These are phyloP conservation scores for Mallotus repandus DNA, from an alignment of 441 rosid species.

Conservation along the genomic window DNA sequence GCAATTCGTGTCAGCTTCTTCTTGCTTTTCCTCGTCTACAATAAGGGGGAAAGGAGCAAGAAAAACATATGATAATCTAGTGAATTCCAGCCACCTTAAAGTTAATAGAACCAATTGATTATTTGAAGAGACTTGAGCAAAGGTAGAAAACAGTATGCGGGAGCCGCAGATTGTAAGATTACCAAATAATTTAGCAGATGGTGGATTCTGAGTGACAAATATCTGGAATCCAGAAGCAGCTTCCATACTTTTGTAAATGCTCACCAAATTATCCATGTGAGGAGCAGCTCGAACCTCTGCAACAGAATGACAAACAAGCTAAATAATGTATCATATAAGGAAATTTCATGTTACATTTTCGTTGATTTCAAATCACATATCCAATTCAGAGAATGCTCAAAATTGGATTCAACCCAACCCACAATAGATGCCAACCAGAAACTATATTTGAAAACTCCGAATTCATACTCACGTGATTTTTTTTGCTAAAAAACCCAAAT, in stretches of 20 bases:
- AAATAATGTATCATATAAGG: not conserved
- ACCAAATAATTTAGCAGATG: constrained; percentile 48
- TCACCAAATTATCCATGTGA: constrained; percentile 92
- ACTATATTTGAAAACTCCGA: not conserved
- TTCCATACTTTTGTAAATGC: constrained; percentile 85
- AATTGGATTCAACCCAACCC: no score
- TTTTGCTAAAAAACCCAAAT: not conserved
- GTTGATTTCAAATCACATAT: not conserved
- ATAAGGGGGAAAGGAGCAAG: not conserved
- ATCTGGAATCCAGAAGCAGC: constrained; percentile 71
- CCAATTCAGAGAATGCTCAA: no score
- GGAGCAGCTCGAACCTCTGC: constrained; percentile 85
- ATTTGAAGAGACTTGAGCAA: not conserved
- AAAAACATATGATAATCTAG: not conserved
- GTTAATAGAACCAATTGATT: no score
- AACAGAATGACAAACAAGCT: not conserved
- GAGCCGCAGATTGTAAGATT: not conserved
- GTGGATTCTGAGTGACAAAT: constrained; percentile 49
- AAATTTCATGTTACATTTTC: not conserved
- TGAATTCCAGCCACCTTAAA: not conserved
- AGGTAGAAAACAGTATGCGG: not conserved
- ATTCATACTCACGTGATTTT: not conserved
- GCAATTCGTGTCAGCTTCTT: constrained; percentile 25
- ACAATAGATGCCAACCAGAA: not conserved
- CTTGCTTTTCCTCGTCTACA: constrained; percentile 41